Evolutionary conservation across 2,329 filamentous ascomycete genomes (phyloP).

Genomic region (Chaetomiaceae sp.): DNA sequence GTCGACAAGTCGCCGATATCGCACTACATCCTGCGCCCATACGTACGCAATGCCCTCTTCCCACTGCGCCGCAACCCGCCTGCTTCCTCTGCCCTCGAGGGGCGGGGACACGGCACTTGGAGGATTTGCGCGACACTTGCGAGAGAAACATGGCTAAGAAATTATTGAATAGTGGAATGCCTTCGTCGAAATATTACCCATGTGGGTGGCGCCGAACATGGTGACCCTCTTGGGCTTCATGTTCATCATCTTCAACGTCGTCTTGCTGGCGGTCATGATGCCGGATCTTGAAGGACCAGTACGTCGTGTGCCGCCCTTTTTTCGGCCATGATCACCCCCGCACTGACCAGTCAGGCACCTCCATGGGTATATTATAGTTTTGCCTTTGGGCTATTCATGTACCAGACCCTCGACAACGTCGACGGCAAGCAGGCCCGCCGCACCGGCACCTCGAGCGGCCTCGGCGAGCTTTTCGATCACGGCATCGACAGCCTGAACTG

Average conservation of each 20-base stretch:
- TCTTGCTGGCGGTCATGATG: slow-evolving; percentile 68
- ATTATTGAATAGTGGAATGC: slow-evolving; percentile 75
- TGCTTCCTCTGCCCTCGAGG: not conserved
- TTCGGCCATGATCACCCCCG: not conserved
- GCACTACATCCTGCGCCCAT: slow-evolving; percentile 88
- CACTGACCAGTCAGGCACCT: slow-evolving; percentile 54
- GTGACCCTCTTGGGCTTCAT: slow-evolving; percentile 92
- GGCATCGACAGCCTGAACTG: slow-evolving; percentile 98
- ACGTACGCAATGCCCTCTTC: slow-evolving; percentile 57
- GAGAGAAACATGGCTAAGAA: not conserved
- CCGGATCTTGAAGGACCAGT: slow-evolving; percentile 88
- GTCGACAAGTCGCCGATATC: slow-evolving; percentile 95
- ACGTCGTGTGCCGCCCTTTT: slow-evolving; percentile 32
- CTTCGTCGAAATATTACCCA: slow-evolving; percentile 81
- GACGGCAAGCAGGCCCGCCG: slow-evolving; percentile 95
- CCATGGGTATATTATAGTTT: slow-evolving; percentile 96
- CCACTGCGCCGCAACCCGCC: slow-evolving; percentile 11
- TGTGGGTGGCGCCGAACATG: slow-evolving; percentile 98
- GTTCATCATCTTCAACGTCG: slow-evolving; percentile 85
- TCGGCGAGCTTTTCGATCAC: slow-evolving; percentile 97
- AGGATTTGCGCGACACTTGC: not conserved
- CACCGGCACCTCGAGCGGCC: slow-evolving; percentile 88
- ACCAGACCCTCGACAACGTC: slow-evolving; percentile 98
- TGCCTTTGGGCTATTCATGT: slow-evolving; percentile 94
- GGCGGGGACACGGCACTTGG: slow-evolving; percentile 21